Base-by-base conservation (phyloP, 345 rosid genomes). In the Aquilaria sinensis region DNA sequence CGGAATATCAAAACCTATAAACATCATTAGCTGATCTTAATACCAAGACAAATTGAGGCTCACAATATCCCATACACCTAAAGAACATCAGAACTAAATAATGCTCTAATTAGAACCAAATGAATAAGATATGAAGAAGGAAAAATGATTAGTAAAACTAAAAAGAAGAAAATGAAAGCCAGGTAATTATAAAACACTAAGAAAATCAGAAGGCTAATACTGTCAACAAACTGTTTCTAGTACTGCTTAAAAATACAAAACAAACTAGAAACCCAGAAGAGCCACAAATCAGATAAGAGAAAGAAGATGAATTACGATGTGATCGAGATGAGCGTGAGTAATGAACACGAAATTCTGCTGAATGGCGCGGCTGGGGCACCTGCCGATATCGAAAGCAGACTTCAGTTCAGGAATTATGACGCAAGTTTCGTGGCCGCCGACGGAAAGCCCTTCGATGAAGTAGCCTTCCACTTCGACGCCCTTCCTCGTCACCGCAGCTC, bases 261-360 rank as follows among this genome's bases (percentile, higher is more conserved):
- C 43, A 37, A 3, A 48, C 49, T 1, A 31, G 5, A 67, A 41
- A 31, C 23, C 23, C 23, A 23, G 23, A 23, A 23, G 23, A 23
- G 23, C 23, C 23, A 23, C 23, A 23, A 23, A 23, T 23, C 23
- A 51, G 23, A 9, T 50, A 52, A n/a, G 12, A 60, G 32, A 60
- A 31, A 51, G 31, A 16, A 15, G 56, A 32, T 41, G 53, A 82
- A 23, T 76, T 64, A 93, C 97, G 59, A 90, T 90, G 74, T 93
- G 98, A 71, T 90, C 98, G 56, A 93, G 98, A 70, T 93, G 98
- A 49, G 81, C 97, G 70, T 93, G 97, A 51, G 97, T 88, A 63
- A 90, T 88, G 67, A 90, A 93, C 37, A 93, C 83, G 58, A 88
- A 93, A 61, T 90, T 93, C 87, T 90, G 97, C 13, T 93, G 97